Conservation (phyloP, 805 yeast genomes). For the Monosporozyma aquatica region DNA sequence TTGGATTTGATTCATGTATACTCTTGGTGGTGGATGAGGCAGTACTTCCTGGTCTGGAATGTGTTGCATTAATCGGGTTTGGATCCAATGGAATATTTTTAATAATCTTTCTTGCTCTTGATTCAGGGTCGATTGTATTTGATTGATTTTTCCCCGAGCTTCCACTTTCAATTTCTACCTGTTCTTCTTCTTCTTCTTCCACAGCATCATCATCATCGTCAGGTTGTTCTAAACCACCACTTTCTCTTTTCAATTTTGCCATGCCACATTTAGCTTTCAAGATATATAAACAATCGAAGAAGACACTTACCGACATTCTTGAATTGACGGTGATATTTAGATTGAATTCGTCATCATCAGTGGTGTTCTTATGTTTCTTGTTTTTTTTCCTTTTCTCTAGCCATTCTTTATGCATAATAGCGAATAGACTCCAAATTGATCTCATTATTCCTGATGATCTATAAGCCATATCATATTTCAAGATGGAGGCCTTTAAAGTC, state of each 20-base stretch:
- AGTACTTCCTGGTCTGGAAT: constrained; percentile 12
- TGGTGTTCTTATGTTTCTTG: neutral
- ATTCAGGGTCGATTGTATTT: constrained; percentile 16
- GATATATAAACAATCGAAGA: constrained; percentile 82
- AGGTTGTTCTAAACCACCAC: constrained; percentile 14
- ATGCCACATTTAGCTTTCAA: constrained; percentile 83
- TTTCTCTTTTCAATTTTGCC: constrained; percentile 46
- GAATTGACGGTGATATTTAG: constrained; percentile 54
- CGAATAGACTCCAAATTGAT: constrained; percentile 84
- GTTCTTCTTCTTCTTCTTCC: constrained; percentile 22
- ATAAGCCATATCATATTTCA: constrained; percentile 87
- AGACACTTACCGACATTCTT: constrained; percentile 86
- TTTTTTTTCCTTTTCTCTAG: constrained; percentile 11
- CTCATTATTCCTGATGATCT: constrained; percentile 90
- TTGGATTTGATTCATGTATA: neutral
- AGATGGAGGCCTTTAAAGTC: constrained; percentile 70
- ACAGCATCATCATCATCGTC: constrained; percentile 31
- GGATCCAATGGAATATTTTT: constrained; percentile 79
- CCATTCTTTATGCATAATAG: constrained; percentile 46
- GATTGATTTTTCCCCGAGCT: constrained; percentile 23
- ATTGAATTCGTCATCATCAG: constrained; percentile 23
- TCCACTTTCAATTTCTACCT: neutral
- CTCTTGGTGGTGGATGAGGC: constrained; percentile 10
- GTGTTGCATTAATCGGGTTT: constrained; percentile 47
- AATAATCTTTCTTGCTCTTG: constrained; percentile 56